Evolutionary conservation across 2,329 filamentous ascomycete species (phyloP), one percentile per base, ranked within the genome.

Genomic region (Cephalotrichum gorgonifer): DNA sequence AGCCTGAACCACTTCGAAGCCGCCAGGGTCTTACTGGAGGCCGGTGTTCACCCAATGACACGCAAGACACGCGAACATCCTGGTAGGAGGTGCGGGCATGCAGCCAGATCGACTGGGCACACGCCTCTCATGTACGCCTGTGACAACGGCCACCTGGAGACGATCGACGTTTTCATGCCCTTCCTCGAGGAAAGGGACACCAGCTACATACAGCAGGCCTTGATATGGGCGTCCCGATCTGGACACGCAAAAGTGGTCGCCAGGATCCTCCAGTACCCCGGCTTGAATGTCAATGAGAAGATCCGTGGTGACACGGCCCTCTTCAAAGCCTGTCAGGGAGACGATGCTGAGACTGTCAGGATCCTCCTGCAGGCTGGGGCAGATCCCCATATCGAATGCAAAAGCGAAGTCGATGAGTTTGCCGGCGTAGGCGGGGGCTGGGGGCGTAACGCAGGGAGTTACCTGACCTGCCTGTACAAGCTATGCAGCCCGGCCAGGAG

Each of bases 41-140:
- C 64, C 22, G 68, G 67, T 11, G 62, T 65, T 1, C 51, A 64
- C 33, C 62, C 65, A 0, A 45, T 64, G 4, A 60, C 60, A 0
- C 14, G 47, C 3, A 65, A 62, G 48, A 57, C 55, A 4, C 17
- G 46, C 6, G 54, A 60, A 11, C 41, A 42, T 22, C 27, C 43
- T 6, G 43, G 43, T n/a, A 28, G 27, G 17, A 44, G 26, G 43
- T 54, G 50, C 35, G 50, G 50, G 12, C 50, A 54, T 47, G 43
- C 39, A 33, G 33, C 22, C 22, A 52, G 27, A 38, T 54, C 52
- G 1, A 42, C 26, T 3, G 59, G 59, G 1, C 31, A 62, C 1
- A 62, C 59, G 1, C 54, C 65, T 2, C 49, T 67, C 6, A 55
- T 62, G 54, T 61, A 61, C 50, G 62, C 62, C 23, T 63, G 60